Base-by-base conservation (phyloP, 345 rosid genomes). In the Draba incana region DNA sequence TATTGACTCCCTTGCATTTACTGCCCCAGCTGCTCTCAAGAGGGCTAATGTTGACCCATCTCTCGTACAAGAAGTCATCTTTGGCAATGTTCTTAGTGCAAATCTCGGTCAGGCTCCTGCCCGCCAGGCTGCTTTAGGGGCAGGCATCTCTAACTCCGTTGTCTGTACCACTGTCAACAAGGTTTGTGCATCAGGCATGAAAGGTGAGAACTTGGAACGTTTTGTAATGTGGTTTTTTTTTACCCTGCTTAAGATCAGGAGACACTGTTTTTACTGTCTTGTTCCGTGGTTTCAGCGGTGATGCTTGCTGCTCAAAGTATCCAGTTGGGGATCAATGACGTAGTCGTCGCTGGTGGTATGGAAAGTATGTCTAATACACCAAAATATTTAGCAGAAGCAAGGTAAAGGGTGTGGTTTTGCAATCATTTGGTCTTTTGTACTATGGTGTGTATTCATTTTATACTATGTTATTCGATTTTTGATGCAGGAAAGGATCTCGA, bases 71-170 rank as follows among this genome's bases (percentile, higher is more conserved):
- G 99, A 94, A 81, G 96, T 94, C 64, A 64, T 84, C 66, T 89
- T 94, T 76, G 96, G 99, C 46, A 94, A 94, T 82, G 99, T 94
- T 69, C 92, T 91, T 28, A 87, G 92, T 45, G 97, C 99, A 28
- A 94, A 94, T 81, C 76, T 94, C 56, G 99, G 98, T n/a, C 96
- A 91, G 78, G 99, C 97, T 81, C 99, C 99, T 35, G 97, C 99
- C 70, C 87, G 96, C 77, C 99, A 94, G 79, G 99, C 99, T 59
- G 96, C 97, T 9, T 58, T 94, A 66, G 98, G 96, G 68, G 97
- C 99, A 15, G 98, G 99, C 46, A 86, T 94, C 69, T 82, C 98
- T 58, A 84, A 85, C 75, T 82, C 97, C 12, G 99, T 94, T 45
- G 1, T 91, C 51, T 89, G 95, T 75, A 94, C 97, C 27, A 89